A percentile compares a stretch with the other conserved stretches of the same genome.
Conservation (phyloP, 1,284 basidiomycete genomes). For the Pterulicium gracile region DNA sequence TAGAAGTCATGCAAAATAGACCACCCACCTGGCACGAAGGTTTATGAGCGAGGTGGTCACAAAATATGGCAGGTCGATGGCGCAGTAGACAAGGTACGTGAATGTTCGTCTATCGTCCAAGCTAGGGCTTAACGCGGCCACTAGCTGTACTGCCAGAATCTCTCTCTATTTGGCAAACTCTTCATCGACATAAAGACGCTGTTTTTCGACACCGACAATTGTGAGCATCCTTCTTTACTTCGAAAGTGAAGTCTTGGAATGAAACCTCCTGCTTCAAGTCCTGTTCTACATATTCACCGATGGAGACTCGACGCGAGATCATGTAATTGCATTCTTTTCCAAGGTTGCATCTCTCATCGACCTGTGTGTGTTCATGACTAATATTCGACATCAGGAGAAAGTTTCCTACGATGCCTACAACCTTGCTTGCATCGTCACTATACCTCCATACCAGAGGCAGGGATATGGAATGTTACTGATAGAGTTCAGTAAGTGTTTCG, state of each 20-base stretch:
- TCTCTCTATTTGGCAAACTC: conserved; percentile 94
- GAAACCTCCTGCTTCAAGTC: conserved; percentile 38
- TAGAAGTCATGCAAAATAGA: conserved; percentile 64
- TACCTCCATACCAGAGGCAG: conserved; percentile 87
- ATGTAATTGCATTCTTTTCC: conserved; percentile 91
- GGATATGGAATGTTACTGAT: conserved; percentile 95
- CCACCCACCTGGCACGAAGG: conserved; percentile 82
- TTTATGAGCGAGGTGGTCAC: conserved; percentile 86
- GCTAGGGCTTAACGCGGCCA: conserved; percentile 2
- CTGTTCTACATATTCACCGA: conserved; percentile 92
- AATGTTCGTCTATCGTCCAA: conserved; percentile 7
- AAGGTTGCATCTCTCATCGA: conserved; percentile 42
- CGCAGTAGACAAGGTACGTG: conserved; percentile 63
- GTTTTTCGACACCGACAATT: conserved; percentile 87
- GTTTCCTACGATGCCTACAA: conserved; percentile 95
- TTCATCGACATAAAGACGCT: conserved; percentile 98
- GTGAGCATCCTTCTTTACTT: conserved; percentile 27
- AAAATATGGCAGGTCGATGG: conserved; percentile 97
- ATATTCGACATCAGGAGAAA: conserved; percentile 63
- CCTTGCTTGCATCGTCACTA: conserved; percentile 91
- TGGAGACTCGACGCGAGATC: conserved; percentile 55
- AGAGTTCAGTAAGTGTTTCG: conserved; percentile 77
- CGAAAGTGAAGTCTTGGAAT: conserved; percentile 1
- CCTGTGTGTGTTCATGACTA: conserved; percentile 1
- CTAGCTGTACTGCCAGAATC: conserved; percentile 91